Evolutionary conservation across 2,329 filamentous ascomycete genomes (phyloP).

Genomic region (Blumeria graminis): DNA sequence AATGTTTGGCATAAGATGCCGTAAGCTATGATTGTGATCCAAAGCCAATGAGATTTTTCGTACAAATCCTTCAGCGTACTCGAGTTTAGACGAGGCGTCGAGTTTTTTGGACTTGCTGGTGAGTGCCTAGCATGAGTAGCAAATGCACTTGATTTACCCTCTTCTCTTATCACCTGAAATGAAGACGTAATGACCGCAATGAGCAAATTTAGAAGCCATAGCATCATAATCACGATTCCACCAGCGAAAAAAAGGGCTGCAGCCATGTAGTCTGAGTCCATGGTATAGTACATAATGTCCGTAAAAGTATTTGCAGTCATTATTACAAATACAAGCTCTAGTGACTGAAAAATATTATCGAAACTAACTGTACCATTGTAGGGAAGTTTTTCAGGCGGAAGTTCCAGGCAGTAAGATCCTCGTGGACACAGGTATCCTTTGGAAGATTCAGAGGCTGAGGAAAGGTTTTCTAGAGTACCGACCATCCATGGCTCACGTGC

Average conservation of each 20-base stretch:
- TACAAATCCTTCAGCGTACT: constrained; percentile 44
- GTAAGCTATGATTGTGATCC: constrained; percentile 58
- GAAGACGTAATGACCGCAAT: constrained; percentile 97
- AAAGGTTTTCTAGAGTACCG: constrained; percentile 19
- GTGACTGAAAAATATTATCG: constrained; percentile 76
- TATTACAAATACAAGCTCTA: constrained; percentile 89
- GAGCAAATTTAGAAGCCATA: constrained; percentile 85
- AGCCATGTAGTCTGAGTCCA: constrained; percentile 71
- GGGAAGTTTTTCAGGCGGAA: constrained; percentile 33
- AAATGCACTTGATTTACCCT: constrained; percentile 85
- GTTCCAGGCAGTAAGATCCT: constrained; percentile 63
- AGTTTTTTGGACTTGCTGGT: constrained; percentile 4
- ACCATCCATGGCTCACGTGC: constrained; percentile 42
- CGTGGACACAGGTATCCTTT: constrained; percentile 81
- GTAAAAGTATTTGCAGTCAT: constrained; percentile 98
- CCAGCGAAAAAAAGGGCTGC: constrained; percentile 55
- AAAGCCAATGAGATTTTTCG: constrained; percentile 48
- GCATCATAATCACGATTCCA: constrained; percentile 70
- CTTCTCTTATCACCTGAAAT: constrained; percentile 93
- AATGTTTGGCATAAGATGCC: constrained; percentile 59
- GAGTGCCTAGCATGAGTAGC: constrained; percentile 38
- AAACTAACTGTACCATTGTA: constrained; percentile 76
- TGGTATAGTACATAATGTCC: constrained; percentile 82
- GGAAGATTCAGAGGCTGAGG: constrained; percentile 24
- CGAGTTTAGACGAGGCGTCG: constrained; percentile 11